These are phyloP conservation scores for Hypomontagnella monticulosa DNA, from an alignment of 495 filamentous ascomycete species.

Conservation along the genomic window DNA sequence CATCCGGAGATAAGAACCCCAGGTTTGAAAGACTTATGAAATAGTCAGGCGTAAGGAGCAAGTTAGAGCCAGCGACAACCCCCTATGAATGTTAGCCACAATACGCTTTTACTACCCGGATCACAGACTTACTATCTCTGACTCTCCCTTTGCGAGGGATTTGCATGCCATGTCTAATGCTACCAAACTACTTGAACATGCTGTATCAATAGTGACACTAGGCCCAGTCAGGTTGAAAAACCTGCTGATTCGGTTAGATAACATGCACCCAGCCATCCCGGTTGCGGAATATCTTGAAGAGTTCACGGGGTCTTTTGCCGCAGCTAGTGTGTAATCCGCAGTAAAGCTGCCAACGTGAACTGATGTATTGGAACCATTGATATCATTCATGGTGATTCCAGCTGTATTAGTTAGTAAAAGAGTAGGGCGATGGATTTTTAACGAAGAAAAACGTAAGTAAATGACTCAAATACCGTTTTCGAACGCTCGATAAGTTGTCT, in stretches of 20 bases:
- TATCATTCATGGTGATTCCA: not conserved
- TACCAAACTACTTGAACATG: constrained; percentile 73
- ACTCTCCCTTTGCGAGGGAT: constrained; percentile 63
- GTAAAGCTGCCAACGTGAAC: not conserved
- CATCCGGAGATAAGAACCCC: constrained; percentile 44
- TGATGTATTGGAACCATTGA: not conserved
- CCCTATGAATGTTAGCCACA: no score
- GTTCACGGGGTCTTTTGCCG: not conserved
- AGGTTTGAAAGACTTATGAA: constrained; percentile 20
- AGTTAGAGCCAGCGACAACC: constrained; percentile 54
- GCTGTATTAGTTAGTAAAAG: not conserved
- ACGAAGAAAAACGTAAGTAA: no score
- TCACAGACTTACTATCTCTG: constrained; percentile 40
- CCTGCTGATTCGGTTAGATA: constrained; percentile 56
- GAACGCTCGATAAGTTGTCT: not conserved
- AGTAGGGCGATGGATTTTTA: not conserved
- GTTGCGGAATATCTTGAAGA: not conserved
- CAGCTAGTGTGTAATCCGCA: not conserved
- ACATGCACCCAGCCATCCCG: constrained; percentile 42
- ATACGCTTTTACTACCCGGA: no score
- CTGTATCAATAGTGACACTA: constrained; percentile 60
- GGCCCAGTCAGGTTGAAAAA: constrained; percentile 17
- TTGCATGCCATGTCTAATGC: constrained; percentile 71
- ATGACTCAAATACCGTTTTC: no score
- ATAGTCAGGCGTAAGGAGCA: constrained; percentile 55